A percentile compares a stretch with the other conserved stretches of the same genome.
Conservation (phyloP, 768 basidiomycete species). For the Xanthoconium purpureum region DNA sequence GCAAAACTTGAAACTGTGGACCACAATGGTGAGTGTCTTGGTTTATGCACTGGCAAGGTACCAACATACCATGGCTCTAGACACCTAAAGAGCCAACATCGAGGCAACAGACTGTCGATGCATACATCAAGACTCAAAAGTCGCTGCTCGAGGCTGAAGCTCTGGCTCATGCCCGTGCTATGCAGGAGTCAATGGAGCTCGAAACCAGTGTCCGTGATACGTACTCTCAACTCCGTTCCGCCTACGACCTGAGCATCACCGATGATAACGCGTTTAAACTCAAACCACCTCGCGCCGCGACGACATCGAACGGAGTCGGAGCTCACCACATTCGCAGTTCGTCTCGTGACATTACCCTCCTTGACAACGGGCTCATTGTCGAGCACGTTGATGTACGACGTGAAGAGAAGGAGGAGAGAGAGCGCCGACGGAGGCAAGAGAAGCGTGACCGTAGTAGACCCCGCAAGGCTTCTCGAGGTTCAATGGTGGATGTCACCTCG, state of each 20-base stretch:
- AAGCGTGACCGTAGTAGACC: constrained; percentile 52
- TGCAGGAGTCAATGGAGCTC: constrained; percentile 72
- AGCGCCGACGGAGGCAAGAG: constrained; percentile 68
- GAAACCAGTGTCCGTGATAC: constrained; percentile 78
- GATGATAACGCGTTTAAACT: constrained; percentile 68
- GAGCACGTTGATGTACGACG: constrained; percentile 82
- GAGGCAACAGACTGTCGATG: constrained; percentile 75
- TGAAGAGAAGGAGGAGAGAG: constrained; percentile 73
- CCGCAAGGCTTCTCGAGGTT: constrained; percentile 71
- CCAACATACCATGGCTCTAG: constrained; percentile 39
- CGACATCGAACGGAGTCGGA: constrained; percentile 31
- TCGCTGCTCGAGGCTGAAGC: constrained; percentile 80
- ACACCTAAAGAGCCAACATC: constrained; percentile 89
- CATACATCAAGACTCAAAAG: constrained; percentile 80
- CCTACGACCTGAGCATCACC: constrained; percentile 56
- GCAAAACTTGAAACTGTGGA: constrained; percentile 78
- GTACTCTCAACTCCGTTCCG: constrained; percentile 75
- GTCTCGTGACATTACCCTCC: constrained; percentile 71
- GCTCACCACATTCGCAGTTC: constrained; percentile 46
- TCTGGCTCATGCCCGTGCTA: constrained; percentile 70
- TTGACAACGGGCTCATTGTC: constrained; percentile 87
- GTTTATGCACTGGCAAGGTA: background rate
- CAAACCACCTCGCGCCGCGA: constrained; percentile 51
- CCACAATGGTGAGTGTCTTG: constrained; percentile 57
- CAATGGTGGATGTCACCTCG: constrained; percentile 67